These are phyloP conservation scores for Amanita rubescens DNA, from an alignment of 768 basidiomycete species.

Conservation along the genomic window DNA sequence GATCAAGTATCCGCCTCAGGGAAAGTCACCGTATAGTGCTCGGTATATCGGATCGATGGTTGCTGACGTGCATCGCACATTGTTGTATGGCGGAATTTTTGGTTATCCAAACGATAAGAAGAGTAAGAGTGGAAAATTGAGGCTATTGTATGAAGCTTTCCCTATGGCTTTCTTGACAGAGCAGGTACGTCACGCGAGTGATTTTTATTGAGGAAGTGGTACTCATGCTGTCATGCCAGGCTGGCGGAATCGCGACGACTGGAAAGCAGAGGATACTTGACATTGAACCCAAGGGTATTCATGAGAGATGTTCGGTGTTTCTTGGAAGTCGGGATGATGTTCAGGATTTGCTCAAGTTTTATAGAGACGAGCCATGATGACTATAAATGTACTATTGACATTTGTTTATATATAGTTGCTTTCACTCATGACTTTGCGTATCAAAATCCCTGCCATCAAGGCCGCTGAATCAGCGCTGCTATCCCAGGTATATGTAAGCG, in stretches of 20 bases:
- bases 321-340: constrained; percentile 93
- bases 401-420: constrained; percentile 8
- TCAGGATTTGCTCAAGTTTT: constrained; percentile 81
- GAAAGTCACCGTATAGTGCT: constrained; percentile 82
- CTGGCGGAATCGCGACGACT: constrained; percentile 94
- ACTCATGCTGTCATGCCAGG: constrained; percentile 39
- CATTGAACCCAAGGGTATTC: constrained; percentile 76
- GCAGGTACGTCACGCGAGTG: constrained; percentile 47
- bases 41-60: constrained; percentile 99
- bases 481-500: constrained; percentile 15
- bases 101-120: constrained; percentile 99
- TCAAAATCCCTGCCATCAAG: constrained; percentile 15
- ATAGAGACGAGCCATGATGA: constrained; percentile 38
- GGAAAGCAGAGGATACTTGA: constrained; percentile 92
- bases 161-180: constrained; percentile 96
- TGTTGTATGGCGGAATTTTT: constrained; percentile 97
- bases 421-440: constrained; percentile 10
- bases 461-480: constrained; percentile 4
- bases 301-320: constrained; percentile 91
- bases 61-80: constrained; percentile 93
- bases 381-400: background rate
- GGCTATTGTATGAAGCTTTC: constrained; percentile 95
- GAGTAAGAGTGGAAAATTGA: constrained; percentile 90
- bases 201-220: background rate
- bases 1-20: constrained; percentile 80